Conservation (phyloP, 179 eudicot genomes). For the Silene coronaria region DNA sequence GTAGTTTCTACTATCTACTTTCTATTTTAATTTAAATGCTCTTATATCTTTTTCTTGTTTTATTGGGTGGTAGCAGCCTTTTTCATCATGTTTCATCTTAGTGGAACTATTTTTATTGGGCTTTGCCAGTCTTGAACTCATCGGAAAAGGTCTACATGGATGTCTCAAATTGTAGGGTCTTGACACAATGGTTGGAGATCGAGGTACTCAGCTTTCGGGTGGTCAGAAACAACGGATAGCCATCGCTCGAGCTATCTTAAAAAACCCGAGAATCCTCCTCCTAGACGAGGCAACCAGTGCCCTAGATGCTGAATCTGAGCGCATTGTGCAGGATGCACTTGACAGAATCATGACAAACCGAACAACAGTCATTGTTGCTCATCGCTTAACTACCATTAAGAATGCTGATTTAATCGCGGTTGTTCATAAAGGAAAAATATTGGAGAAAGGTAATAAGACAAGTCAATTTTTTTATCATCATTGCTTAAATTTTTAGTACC, state of each 20-base stretch:
- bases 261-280: constrained; percentile 70
- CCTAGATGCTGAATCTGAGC: constrained; percentile 83
- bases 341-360: constrained; percentile 61
- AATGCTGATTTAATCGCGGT: constrained; percentile 82
- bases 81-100: too few relatives aligned
- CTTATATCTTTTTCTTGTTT: too few relatives aligned
- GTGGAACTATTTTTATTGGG: too few relatives aligned
- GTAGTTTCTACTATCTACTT: too few relatives aligned
- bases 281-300: constrained; percentile 93
- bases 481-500: not conserved
- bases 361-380: constrained; percentile 89
- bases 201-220: constrained; percentile 79
- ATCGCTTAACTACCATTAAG: constrained; percentile 67
- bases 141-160: not conserved
- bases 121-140: too few relatives aligned
- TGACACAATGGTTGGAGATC: constrained; percentile 83
- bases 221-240: constrained; percentile 95
- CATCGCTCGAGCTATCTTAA: constrained; percentile 74
- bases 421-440: constrained; percentile 60
- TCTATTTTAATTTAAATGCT: too few relatives aligned
- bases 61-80: too few relatives aligned
- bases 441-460: constrained; percentile 55
- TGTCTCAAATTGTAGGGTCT: constrained; percentile 42
- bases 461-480: not conserved
- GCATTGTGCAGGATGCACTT: constrained; percentile 74